A percentile compares a stretch with the other conserved stretches of the same genome.
Conservation (phyloP, 1,284 basidiomycete genomes). For the Testicularia cyperi region DNA sequence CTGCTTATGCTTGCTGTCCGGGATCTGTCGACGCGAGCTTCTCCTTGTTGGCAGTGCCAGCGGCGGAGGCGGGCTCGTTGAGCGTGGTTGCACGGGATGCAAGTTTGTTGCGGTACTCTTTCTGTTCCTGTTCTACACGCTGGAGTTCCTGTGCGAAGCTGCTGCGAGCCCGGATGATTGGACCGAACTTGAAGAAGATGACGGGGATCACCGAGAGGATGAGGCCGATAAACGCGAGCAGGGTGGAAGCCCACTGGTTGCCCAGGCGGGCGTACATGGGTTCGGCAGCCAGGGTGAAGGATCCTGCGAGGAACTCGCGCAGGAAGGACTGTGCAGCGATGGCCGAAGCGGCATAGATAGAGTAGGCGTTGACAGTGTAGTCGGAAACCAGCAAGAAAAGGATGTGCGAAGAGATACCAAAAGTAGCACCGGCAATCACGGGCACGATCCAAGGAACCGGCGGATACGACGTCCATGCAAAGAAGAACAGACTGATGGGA, state of each 20-base stretch:
- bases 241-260: constrained; percentile 40
- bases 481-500: constrained; percentile 43
- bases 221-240: constrained; percentile 42
- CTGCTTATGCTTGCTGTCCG: too few relatives aligned
- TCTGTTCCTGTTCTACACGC: constrained; percentile 23
- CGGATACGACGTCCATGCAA: constrained; percentile 49
- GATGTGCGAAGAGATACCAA: constrained; percentile 45
- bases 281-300: constrained; percentile 37
- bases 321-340: constrained; percentile 46
- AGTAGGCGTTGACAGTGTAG: constrained; percentile 44
- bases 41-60: background rate
- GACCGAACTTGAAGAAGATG: constrained; percentile 43
- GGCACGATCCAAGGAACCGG: constrained; percentile 46
- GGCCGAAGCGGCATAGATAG: constrained; percentile 44
- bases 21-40: too few relatives aligned
- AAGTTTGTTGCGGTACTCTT: background rate
- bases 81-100: too few relatives aligned
- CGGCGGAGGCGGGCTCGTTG: too few relatives aligned
- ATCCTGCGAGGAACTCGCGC: constrained; percentile 39
- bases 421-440: constrained; percentile 31
- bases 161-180: constrained; percentile 32
- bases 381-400: constrained; percentile 51
- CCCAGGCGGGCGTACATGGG: constrained; percentile 41
- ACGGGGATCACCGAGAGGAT: constrained; percentile 41
- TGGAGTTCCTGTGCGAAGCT: constrained; percentile 43